Conservation (phyloP, 257 asterid genomes). For the Solanum etuberosum region DNA sequence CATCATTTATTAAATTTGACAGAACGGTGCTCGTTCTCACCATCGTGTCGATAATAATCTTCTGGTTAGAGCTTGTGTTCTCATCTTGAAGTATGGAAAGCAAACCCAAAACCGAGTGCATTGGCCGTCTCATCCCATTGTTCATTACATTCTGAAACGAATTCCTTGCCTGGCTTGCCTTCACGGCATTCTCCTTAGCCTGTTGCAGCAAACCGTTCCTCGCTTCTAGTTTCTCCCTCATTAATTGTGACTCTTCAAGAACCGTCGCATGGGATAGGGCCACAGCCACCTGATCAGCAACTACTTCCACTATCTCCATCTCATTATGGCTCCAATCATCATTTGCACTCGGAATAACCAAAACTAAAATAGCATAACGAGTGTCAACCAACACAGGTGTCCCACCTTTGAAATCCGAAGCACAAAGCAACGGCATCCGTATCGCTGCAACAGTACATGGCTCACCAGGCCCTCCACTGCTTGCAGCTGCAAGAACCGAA, state of each 20-base stretch:
- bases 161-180: slow-evolving; percentile 31
- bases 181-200: slow-evolving; percentile 29
- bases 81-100: slow-evolving; percentile 19
- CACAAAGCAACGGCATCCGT: slow-evolving; percentile 28
- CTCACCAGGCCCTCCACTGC: slow-evolving; percentile 18
- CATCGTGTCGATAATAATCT: slow-evolving; percentile 19
- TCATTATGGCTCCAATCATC: slow-evolving; percentile 20
- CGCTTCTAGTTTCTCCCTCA: slow-evolving; percentile 27
- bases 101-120: slow-evolving; percentile 30
- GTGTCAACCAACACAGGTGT: slow-evolving; percentile 24
- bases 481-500: slow-evolving; percentile 26
- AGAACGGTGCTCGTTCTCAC: slow-evolving; percentile 20
- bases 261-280: slow-evolving; percentile 38
- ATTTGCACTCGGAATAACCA: slow-evolving; percentile 20
- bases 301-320: slow-evolving; percentile 39
- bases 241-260: slow-evolving; percentile 33
- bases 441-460: slow-evolving; percentile 29
- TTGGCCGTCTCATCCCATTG: slow-evolving; percentile 38
- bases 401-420: slow-evolving; percentile 35
- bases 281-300: slow-evolving; percentile 45
- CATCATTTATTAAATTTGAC: slow-evolving; percentile 26
- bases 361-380: slow-evolving; percentile 25
- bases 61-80: slow-evolving; percentile 19
- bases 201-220: slow-evolving; percentile 22
- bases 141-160: slow-evolving; percentile 35